A percentile compares a stretch with the other conserved stretches of the same genome.
Evolutionary conservation across 257 asterid genomes (phyloP).

Genomic region (Eustoma russellianum): DNA sequence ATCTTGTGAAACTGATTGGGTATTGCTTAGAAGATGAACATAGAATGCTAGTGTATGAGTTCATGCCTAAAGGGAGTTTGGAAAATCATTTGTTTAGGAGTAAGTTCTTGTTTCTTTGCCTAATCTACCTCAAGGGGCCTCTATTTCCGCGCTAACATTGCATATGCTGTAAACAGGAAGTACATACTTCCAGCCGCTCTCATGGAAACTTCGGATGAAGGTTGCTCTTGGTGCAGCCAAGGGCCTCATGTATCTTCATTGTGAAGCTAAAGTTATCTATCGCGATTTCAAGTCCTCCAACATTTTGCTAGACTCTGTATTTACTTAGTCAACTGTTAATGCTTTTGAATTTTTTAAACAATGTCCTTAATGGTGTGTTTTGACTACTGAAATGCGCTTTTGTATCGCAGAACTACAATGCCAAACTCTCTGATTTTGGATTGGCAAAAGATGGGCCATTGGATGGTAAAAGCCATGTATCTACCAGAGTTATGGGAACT

Average conservation of each 20-base stretch:
- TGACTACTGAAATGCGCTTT: background rate
- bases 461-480: constrained; percentile 35
- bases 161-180: constrained; percentile 20
- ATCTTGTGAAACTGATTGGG: constrained; percentile 37
- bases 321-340: background rate
- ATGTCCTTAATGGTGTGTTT: background rate
- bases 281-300: constrained; percentile 41
- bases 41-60: constrained; percentile 34
- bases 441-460: constrained; percentile 39
- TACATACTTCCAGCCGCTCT: constrained; percentile 31
- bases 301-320: constrained; percentile 34
- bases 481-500: constrained; percentile 40
- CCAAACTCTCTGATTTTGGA: constrained; percentile 42
- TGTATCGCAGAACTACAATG: constrained; percentile 27
- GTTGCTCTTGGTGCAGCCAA: constrained; percentile 37
- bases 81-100: constrained; percentile 41
- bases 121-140: background rate
- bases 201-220: constrained; percentile 39
- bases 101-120: constrained; percentile 14
- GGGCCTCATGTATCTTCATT: constrained; percentile 37
- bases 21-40: constrained; percentile 43
- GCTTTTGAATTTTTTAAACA: background rate
- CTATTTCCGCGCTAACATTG: background rate
- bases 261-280: constrained; percentile 38
- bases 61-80: constrained; percentile 40